Conservation (phyloP, 129 eudicot genomes). For the Solidago caesia region DNA sequence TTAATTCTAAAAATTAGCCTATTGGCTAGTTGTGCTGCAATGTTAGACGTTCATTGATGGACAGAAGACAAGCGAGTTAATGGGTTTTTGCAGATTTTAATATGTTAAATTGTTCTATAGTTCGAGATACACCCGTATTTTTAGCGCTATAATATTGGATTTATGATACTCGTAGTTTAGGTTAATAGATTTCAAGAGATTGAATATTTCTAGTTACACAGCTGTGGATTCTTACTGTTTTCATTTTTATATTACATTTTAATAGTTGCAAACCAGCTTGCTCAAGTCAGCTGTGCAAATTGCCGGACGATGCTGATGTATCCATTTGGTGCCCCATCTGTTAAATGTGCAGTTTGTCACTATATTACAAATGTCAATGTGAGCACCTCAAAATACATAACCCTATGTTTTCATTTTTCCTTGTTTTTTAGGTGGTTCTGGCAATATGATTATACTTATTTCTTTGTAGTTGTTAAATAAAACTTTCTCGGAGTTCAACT, state of each 20-base stretch:
- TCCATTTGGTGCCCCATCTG: slow-evolving; percentile 82
- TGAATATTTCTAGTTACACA: not conserved
- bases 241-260: slow-evolving; percentile 1
- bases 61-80: not conserved
- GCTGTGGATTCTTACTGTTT: slow-evolving; percentile 18
- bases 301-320: slow-evolving; percentile 75
- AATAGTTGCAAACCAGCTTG: slow-evolving; percentile 55
- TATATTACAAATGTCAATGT: slow-evolving; percentile 71
- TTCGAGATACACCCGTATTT: slow-evolving; percentile 13
- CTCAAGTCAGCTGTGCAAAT: slow-evolving; percentile 74
- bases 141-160: not conserved
- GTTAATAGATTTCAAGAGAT: not conserved
- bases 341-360: slow-evolving; percentile 80
- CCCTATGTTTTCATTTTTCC: not conserved
- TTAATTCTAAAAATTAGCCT: not conserved
- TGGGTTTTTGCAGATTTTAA: slow-evolving; percentile 5
- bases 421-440: not conserved
- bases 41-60: slow-evolving; percentile 8
- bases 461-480: not conserved
- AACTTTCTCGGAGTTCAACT: slow-evolving; percentile 3
- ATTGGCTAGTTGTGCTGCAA: not conserved
- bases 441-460: not conserved
- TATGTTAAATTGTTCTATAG: not conserved
- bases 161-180: not conserved
- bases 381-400: slow-evolving; percentile 27